These are phyloP conservation scores for Verticillium nubilum DNA, from an alignment of 2,329 filamentous ascomycete genomes.

Conservation along the genomic window DNA sequence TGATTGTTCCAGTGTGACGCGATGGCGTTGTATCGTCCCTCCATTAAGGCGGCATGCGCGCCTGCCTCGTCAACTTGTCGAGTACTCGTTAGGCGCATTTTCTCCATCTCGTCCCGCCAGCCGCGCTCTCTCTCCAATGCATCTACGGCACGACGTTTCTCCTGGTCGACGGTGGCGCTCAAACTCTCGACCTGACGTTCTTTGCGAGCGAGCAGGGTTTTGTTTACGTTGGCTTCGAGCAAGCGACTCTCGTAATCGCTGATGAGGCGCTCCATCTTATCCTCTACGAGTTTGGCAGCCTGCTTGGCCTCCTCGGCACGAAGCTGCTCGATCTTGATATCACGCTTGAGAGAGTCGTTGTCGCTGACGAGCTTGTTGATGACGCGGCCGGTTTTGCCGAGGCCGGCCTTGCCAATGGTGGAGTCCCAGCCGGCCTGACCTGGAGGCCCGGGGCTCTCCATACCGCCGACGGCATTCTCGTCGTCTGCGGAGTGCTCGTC, in stretches of 20 bases:
- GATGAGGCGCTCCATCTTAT: constrained; percentile 64
- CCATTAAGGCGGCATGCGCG: constrained; percentile 59
- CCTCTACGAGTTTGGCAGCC: constrained; percentile 60
- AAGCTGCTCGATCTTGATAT: constrained; percentile 61
- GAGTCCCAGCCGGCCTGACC: constrained; percentile 52
- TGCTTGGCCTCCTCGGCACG: constrained; percentile 67
- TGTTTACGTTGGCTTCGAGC: constrained; percentile 66
- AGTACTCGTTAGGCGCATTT: constrained; percentile 52
- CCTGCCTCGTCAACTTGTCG: constrained; percentile 61
- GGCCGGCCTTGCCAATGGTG: constrained; percentile 62
- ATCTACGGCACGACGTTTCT: constrained; percentile 54
- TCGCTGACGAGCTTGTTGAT: constrained; percentile 79
- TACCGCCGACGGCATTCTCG: constrained; percentile 17
- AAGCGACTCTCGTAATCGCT: constrained; percentile 65
- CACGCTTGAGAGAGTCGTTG: constrained; percentile 71
- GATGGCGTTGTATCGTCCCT: constrained; percentile 65
- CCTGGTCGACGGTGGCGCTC: constrained; percentile 56
- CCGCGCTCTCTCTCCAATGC: constrained; percentile 55
- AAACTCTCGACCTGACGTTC: constrained; percentile 70
- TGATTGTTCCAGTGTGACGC: constrained; percentile 62
- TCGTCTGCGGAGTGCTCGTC: constrained; percentile 9
- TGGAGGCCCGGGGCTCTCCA: constrained; percentile 22
- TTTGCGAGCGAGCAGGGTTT: constrained; percentile 63
- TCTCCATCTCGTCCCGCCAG: constrained; percentile 62
- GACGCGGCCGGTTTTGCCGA: constrained; percentile 70